Evolutionary conservation across 129 eudicot species (phyloP).

Genomic region (Daucus carota): DNA sequence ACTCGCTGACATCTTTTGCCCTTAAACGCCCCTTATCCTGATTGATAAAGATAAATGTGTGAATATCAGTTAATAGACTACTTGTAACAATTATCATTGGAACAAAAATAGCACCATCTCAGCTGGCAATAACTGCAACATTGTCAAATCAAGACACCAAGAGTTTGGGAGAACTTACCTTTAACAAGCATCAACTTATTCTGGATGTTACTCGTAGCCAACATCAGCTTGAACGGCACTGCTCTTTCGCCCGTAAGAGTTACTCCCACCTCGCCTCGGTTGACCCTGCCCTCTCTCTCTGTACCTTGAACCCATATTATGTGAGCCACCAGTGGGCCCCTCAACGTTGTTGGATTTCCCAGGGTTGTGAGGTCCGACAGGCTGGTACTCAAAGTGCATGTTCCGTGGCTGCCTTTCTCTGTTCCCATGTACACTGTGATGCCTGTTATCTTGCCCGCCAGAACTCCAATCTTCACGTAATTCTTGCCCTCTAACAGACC

Average conservation of each 20-base stretch:
- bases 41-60: slow-evolving; percentile 13
- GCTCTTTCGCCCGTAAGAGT: slow-evolving; percentile 43
- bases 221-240: slow-evolving; percentile 26
- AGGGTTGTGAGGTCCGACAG: slow-evolving; percentile 55
- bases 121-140: slow-evolving; percentile 9
- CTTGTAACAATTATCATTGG: background rate
- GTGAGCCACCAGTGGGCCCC: slow-evolving; percentile 39
- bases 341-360: slow-evolving; percentile 28
- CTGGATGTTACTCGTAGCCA: slow-evolving; percentile 28
- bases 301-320: slow-evolving; percentile 31
- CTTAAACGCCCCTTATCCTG: slow-evolving; percentile 16
- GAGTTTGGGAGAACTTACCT: background rate
- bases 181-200: slow-evolving; percentile 14
- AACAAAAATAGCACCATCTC: slow-evolving; percentile 9
- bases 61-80: slow-evolving; percentile 13
- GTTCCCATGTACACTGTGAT: slow-evolving; percentile 31
- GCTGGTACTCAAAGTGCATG: slow-evolving; percentile 77
- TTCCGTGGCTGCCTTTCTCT: slow-evolving; percentile 61
- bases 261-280: slow-evolving; percentile 66
- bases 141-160: slow-evolving; percentile 5
- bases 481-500: slow-evolving; percentile 32
- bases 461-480: slow-evolving; percentile 41
- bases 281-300: slow-evolving; percentile 50
- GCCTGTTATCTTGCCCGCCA: slow-evolving; percentile 44
- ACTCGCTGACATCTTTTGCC: slow-evolving; percentile 11